Evolutionary conservation across 1,139 yeast species (phyloP), one percentile per base, ranked within the genome.

Genomic region (Debaryomycetaceae sp.): DNA sequence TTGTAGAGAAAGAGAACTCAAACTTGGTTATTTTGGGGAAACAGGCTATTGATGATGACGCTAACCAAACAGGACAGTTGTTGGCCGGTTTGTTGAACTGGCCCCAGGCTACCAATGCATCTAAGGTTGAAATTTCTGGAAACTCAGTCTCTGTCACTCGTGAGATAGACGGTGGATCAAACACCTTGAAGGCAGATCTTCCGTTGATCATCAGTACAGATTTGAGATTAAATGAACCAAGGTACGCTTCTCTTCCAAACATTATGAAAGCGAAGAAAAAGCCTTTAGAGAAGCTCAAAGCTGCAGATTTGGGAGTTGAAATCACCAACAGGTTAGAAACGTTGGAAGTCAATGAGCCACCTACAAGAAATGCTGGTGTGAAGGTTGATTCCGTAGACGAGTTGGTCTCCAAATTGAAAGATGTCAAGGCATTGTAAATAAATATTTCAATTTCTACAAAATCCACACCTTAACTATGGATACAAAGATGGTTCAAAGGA

Each of bases 241-340:
- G 97, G 53, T 92, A 88, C 58, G 96, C 95, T 15, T 81, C 95
- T 8, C 75, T 92, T 57, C 97, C 96, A 42, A 92, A 91, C 61
- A 79, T 89, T 67, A 92, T 92, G 98, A 92, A 92, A 73, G 98
- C 98, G 41, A 92, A 92, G 74, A 91, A 91, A 80, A 89, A 88
- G 74, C 96, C 96, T 6, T 73, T 91, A 61, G 85, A 79, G 51
- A 83, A 81, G 52, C 63, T 85, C 50, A 79, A 78, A 58, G 71
- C 86, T 14, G 69, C 71, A n/a, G 95, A 87, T 52, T 77, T 87
- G 46, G 87, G 82, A 18, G 72, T 88, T 26, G 87, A 83, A 38
- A 59, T 81, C 15, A 61, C 77, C 26, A 75, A 78, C 36, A 78
- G 95, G 54, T 67, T 91, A 44, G 81, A 87, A 58, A 73, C 82